A percentile compares a stretch with the other conserved stretches of the same genome.
phyloP scores from a whole-genome alignment of 2,329 filamentous ascomycete species.

The Fusarium vanettenii region DNA sequence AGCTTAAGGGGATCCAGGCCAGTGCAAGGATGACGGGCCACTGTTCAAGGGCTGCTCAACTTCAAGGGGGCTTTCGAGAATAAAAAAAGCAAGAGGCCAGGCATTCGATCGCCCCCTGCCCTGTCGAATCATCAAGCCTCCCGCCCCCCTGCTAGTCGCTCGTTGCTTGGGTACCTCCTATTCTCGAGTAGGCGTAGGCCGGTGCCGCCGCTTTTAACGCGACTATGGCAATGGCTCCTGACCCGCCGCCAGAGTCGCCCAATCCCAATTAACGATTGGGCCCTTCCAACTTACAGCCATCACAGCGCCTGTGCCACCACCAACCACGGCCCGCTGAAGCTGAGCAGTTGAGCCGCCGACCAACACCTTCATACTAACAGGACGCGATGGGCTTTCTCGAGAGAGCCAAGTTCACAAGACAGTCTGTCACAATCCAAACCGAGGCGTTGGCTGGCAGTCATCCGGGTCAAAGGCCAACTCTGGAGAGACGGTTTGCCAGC shows the following conservation, averaged over 20 bases:
- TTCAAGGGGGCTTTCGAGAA: constrained; percentile 39
- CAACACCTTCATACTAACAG: constrained; percentile 23
- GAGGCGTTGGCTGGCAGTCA: constrained; percentile 28
- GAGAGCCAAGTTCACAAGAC: constrained; percentile 15
- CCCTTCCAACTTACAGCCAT: constrained; percentile 38
- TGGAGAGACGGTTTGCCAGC: constrained; percentile 12
- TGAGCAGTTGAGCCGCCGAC: constrained; percentile 30
- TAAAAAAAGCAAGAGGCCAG: constrained; percentile 40
- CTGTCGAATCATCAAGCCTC: constrained; percentile 33
- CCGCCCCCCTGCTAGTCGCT: constrained; percentile 21
- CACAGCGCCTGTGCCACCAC: constrained; percentile 34
- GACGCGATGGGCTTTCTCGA: neutral
- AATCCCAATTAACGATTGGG: constrained; percentile 35
- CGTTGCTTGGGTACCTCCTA: constrained; percentile 12
- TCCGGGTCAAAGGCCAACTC: constrained; percentile 22
- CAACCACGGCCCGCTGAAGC: constrained; percentile 15
- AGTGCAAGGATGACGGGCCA: constrained; percentile 32
- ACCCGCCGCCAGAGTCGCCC: constrained; percentile 30
- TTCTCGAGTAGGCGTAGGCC: constrained; percentile 34
- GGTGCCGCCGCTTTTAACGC: constrained; percentile 43
- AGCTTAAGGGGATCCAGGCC: constrained; percentile 31
- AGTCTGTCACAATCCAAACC: constrained; percentile 26
- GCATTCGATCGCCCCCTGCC: constrained; percentile 16
- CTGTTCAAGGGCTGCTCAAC: neutral
- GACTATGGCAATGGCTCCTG: constrained; percentile 28